Percentiles rank a stretch among this genome's conserved stretches.
These are phyloP conservation scores for Microbotryum scabiosae DNA, from an alignment of 1,284 basidiomycete genomes.

Conservation along the genomic window DNA sequence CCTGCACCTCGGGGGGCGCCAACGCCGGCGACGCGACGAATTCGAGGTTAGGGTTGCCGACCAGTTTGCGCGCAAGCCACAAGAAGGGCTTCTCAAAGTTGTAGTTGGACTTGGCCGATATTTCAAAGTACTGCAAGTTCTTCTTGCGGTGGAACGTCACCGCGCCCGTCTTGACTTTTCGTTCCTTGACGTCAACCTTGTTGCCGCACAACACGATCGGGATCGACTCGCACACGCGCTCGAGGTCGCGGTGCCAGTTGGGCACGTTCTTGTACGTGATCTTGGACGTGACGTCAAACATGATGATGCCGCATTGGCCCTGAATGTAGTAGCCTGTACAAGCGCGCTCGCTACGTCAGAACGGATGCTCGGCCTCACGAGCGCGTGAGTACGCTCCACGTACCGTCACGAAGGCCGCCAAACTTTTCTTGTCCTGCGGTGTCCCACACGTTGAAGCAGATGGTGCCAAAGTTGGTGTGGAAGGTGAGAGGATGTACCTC, in stretches of 20 bases:
- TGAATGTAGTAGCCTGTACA: constrained; percentile 73
- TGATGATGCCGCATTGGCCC: constrained; percentile 99
- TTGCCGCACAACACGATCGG: constrained; percentile 99
- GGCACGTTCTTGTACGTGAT: constrained; percentile 99
- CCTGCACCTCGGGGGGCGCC: constrained; percentile 82
- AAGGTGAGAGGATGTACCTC: constrained; percentile 95
- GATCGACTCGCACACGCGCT: constrained; percentile 99
- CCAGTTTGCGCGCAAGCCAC: constrained; percentile 96
- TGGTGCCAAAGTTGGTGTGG: constrained; percentile 96
- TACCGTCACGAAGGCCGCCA: constrained; percentile 88
- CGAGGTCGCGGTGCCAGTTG: constrained; percentile 93
- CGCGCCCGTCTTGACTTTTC: constrained; percentile 95
- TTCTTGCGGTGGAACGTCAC: constrained; percentile 99
- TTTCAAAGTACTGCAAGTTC: constrained; percentile 99
- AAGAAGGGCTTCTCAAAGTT: constrained; percentile 99
- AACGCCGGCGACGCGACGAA: constrained; percentile 96
- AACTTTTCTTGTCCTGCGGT: constrained; percentile 99
- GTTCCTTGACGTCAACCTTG: constrained; percentile 99
- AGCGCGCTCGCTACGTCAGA: too few species aligned
- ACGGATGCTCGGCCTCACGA: too few species aligned
- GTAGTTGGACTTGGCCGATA: constrained; percentile 99
- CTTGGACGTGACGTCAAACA: constrained; percentile 99
- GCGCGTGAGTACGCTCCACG: too few species aligned
- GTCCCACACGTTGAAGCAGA: constrained; percentile 99
- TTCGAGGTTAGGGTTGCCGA: constrained; percentile 82